These are phyloP conservation scores for Cordyceps sp. DNA, from an alignment of 2,329 filamentous ascomycete genomes.

Conservation along the genomic window DNA sequence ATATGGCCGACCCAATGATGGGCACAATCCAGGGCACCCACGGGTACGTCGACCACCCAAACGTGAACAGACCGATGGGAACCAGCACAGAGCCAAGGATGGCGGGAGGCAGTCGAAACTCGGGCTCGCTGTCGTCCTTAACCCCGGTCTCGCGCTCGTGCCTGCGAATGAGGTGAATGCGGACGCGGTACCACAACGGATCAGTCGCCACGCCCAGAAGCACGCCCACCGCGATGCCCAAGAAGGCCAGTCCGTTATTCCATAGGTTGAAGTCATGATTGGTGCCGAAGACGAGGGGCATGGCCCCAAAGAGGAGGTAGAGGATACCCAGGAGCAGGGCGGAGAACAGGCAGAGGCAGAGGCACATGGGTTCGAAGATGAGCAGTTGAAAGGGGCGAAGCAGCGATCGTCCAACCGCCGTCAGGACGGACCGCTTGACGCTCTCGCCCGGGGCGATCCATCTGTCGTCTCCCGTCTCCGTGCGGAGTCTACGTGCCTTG, in stretches of 20 bases:
- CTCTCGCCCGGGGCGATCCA: slow-evolving; percentile 69
- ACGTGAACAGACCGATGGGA: slow-evolving; percentile 71
- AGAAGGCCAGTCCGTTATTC: slow-evolving; percentile 65
- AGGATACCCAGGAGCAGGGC: slow-evolving; percentile 75
- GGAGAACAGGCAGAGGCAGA: slow-evolving; percentile 66
- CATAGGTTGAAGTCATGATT: slow-evolving; percentile 65
- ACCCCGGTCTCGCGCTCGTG: slow-evolving; percentile 32
- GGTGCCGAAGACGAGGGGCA: slow-evolving; percentile 59
- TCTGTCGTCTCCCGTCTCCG: slow-evolving; percentile 59
- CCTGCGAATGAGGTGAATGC: slow-evolving; percentile 37
- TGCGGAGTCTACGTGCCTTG: slow-evolving; percentile 54
- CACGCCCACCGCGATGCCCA: slow-evolving; percentile 57
- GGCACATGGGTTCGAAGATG: slow-evolving; percentile 68
- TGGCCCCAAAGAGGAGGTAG: slow-evolving; percentile 87
- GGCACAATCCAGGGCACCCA: slow-evolving; percentile 62
- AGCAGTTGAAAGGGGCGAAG: slow-evolving; percentile 66
- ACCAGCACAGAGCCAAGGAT: slow-evolving; percentile 63
- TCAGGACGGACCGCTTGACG: slow-evolving; percentile 46
- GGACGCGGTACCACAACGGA: slow-evolving; percentile 48
- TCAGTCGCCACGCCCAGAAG: slow-evolving; percentile 42
- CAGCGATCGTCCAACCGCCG: slow-evolving; percentile 41
- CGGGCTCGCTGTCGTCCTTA: slow-evolving; percentile 55
- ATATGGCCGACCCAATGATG: slow-evolving; percentile 55
- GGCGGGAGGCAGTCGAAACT: slow-evolving; percentile 66
- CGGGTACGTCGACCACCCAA: slow-evolving; percentile 69